phyloP scores from a whole-genome alignment of 805 yeast species.

The Wickerhamomyces rabaulensis region DNA sequence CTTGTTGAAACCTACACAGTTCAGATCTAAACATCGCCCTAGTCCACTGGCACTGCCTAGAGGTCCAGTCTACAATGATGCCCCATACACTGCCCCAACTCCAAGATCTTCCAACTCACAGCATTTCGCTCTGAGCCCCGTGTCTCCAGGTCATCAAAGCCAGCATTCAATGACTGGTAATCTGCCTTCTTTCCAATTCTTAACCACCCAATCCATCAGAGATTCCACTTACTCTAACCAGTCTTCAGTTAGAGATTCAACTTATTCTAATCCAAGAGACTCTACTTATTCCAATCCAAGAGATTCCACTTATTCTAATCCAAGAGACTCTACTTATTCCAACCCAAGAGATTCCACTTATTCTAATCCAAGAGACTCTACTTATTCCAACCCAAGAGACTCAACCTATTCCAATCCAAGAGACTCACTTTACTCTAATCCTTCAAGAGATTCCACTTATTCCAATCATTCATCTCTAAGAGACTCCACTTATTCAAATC shows the following conservation, averaged over 20 bases:
- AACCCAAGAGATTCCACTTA: not conserved
- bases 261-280: not conserved
- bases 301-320: not conserved
- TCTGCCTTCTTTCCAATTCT: slow-evolving; percentile 17
- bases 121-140: slow-evolving; percentile 15
- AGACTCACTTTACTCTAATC: not conserved
- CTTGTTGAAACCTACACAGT: slow-evolving; percentile 18
- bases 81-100: slow-evolving; percentile 17
- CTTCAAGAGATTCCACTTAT: not conserved
- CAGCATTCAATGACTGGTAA: slow-evolving; percentile 4
- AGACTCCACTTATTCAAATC: not conserved
- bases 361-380: not conserved
- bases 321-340: not conserved
- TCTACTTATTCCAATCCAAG: not conserved
- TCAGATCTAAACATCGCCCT: slow-evolving; percentile 24
- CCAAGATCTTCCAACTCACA: slow-evolving; percentile 18
- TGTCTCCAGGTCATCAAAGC: slow-evolving; percentile 9
- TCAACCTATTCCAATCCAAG: not conserved
- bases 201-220: slow-evolving; percentile 2
- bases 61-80: slow-evolving; percentile 14
- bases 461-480: not conserved
- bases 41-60: slow-evolving; percentile 18
- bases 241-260: not conserved
- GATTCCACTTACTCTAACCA: not conserved
- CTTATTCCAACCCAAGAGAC: not conserved